Conservation (phyloP, 768 basidiomycete species). For the Pulveroboletus sp. region DNA sequence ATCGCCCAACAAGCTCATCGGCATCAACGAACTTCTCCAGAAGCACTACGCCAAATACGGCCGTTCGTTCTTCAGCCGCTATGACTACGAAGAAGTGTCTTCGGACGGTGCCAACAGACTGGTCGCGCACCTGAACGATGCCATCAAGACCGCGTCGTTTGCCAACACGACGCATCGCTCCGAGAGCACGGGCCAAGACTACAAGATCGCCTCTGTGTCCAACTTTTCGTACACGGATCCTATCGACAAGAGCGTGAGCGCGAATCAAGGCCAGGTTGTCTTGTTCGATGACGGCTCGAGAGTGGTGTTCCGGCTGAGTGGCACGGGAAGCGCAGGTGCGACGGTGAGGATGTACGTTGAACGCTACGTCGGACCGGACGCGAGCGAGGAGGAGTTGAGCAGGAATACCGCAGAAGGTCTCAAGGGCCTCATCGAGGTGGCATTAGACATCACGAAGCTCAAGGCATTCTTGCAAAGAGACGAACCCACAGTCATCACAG, state of each 20-base stretch:
- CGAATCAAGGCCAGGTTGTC: conserved; percentile 95
- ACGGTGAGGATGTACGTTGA: conserved; percentile 97
- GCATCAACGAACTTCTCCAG: conserved; percentile 88
- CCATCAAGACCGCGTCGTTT: conserved; percentile 67
- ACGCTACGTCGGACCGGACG: conserved; percentile 74
- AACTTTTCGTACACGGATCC: conserved; percentile 98
- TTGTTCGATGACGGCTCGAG: conserved; percentile 89
- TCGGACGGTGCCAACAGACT: conserved; percentile 87
- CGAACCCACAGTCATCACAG: conserved; percentile 95
- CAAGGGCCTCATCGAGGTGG: conserved; percentile 94
- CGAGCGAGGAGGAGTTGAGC: conserved; percentile 65
- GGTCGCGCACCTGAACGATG: conserved; percentile 72
- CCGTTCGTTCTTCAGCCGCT: conserved; percentile 97
- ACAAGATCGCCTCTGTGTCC: conserved; percentile 73
- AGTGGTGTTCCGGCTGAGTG: conserved; percentile 93
- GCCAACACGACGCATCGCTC: conserved; percentile 67
- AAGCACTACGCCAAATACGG: conserved; percentile 92
- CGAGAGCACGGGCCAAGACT: conserved; percentile 61
- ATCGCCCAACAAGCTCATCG: conserved; percentile 71
- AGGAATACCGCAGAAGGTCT: conserved; percentile 86
- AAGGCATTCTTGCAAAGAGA: conserved; percentile 83
- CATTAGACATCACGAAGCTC: conserved; percentile 80
- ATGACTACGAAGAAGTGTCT: conserved; percentile 98
- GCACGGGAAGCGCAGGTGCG: conserved; percentile 94
- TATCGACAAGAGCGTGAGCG: conserved; percentile 90